These are phyloP conservation scores for Adansonia rubrostipa DNA, from an alignment of 441 rosid genomes.

Conservation along the genomic window DNA sequence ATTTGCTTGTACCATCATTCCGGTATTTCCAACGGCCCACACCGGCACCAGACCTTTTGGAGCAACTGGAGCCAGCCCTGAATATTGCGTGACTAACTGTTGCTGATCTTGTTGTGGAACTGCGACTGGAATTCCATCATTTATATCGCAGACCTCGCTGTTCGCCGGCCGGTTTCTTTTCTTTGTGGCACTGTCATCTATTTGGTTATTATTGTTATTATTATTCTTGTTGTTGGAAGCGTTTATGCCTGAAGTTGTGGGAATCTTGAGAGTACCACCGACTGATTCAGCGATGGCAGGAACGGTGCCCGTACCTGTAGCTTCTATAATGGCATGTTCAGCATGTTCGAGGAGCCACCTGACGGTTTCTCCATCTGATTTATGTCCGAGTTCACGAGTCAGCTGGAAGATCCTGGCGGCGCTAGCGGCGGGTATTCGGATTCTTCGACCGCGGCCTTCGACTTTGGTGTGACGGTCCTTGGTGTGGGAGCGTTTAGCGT, in stretches of 20 bases:
- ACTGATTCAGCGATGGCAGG: constrained; percentile 56
- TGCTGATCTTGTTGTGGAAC: constrained; percentile 26
- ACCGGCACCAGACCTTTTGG: constrained; percentile 49
- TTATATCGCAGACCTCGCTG: constrained; percentile 40
- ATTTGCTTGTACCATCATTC: constrained; percentile 52
- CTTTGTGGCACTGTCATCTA: constrained; percentile 4
- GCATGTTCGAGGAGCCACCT: constrained; percentile 70
- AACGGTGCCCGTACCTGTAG: constrained; percentile 58
- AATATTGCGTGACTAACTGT: constrained; percentile 30
- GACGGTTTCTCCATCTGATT: constrained; percentile 73
- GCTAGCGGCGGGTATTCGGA: constrained; percentile 64
- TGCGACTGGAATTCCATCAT: constrained; percentile 27
- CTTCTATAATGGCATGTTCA: constrained; percentile 56
- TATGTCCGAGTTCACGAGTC: constrained; percentile 70
- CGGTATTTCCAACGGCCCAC: constrained; percentile 44
- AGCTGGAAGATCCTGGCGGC: constrained; percentile 70
- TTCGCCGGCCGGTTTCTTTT: constrained; percentile 43
- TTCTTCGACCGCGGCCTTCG: constrained; percentile 73
- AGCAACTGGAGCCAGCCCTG: constrained; percentile 41
- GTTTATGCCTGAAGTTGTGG: constrained; percentile 31
- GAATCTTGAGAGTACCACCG: constrained; percentile 52
- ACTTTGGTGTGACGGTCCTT: constrained; percentile 73
- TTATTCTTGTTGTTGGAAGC: background rate
- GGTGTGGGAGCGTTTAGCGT: constrained; percentile 43
- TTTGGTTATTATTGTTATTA: constrained; percentile 8